Base-by-base conservation (phyloP, 768 basidiomycete species). In the Hydnum rufescens region DNA sequence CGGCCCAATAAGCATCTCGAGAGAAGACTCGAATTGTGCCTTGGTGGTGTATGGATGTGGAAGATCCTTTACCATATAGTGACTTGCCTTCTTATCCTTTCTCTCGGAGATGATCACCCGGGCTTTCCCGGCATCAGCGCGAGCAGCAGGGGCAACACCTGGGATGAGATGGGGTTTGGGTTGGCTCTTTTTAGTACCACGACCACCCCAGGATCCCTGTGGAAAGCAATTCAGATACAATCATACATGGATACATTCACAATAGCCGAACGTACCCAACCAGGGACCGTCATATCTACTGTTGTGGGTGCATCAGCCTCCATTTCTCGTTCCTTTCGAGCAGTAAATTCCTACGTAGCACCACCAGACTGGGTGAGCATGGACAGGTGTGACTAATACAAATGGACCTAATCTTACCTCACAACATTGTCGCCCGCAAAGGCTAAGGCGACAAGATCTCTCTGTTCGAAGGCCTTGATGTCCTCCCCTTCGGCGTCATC, bases 351-450 rank as follows among this genome's bases (percentile, higher is more conserved):
- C 87, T n/a, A n/a, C n/a, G n/a, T n/a, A n/a, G n/a, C n/a, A n/a
- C n/a, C n/a, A 92, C 59, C 3, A 39, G 16, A 25, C 2, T 36
- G 25, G 13, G 36, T 58, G 23, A 56, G 49, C 18, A 13, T 49
- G 18, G 46, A 8, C 34, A 19, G 34, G n/a, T n/a, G 19, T 19
- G 8, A 47, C 8, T 19, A n/a, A 42, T 23, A 18, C 36, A 1
- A 19, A 29, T 19, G n/a, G 16, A 42, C 16, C 42, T 18, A 29
- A 61, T n/a, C 78, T 31, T 60, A 88, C 88, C 66, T 83, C 78
- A 95, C 78, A 30, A 97, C 93, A 57, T 97, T 87, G 64, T 99
- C 95, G 2, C 89, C 92, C 1, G 92, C 93, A 68, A 99, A 99
- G 0, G 95, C 95, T 52, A 78, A 77, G 1, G 90, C 85, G 8